phyloP scores from a whole-genome alignment of 139 green algal species.

The Trebouxia sp. region DNA sequence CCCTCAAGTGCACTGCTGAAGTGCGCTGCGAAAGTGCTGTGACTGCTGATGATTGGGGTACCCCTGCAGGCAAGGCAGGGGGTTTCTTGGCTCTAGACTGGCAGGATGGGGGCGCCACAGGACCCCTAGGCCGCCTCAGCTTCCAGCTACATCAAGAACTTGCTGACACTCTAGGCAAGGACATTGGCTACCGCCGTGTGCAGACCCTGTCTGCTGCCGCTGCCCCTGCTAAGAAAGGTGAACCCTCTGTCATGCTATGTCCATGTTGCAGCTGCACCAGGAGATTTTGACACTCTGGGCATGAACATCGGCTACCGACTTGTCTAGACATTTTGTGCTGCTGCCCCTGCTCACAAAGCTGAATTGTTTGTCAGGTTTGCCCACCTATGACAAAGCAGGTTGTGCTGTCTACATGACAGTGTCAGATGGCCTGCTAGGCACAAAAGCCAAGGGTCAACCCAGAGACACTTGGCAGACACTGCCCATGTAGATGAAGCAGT shows the following conservation, averaged over 20 bases:
- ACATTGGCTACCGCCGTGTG: conserved; percentile 63
- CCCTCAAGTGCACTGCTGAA: too few species aligned
- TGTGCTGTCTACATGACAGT: too few species aligned
- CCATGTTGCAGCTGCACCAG: conserved; percentile 13
- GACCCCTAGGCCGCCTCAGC: conserved; percentile 56
- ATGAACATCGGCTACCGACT: too few species aligned
- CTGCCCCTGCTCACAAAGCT: too few species aligned
- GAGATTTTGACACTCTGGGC: neutral
- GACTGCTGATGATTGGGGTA: too few species aligned
- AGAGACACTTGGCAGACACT: too few species aligned
- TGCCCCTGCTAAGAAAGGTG: conserved; percentile 4
- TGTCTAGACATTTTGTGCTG: too few species aligned
- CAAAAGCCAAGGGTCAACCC: too few species aligned
- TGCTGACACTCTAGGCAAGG: conserved; percentile 45
- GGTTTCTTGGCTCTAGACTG: conserved; percentile 84
- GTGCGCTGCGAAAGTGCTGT: too few species aligned
- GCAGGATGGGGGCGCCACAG: conserved; percentile 50
- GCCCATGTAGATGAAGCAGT: too few species aligned
- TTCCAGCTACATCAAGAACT: conserved; percentile 71
- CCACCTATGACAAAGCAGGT: too few species aligned
- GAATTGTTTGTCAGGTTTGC: neutral
- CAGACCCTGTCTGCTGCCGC: conserved; percentile 33
- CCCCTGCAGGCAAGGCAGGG: conserved; percentile 59
- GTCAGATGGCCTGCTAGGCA: too few species aligned
- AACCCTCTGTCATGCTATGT: neutral